Percentiles rank a stretch among this genome's conserved stretches.
These are phyloP conservation scores for Euphorbia lathyris DNA, from an alignment of 345 rosid genomes.

Conservation along the genomic window DNA sequence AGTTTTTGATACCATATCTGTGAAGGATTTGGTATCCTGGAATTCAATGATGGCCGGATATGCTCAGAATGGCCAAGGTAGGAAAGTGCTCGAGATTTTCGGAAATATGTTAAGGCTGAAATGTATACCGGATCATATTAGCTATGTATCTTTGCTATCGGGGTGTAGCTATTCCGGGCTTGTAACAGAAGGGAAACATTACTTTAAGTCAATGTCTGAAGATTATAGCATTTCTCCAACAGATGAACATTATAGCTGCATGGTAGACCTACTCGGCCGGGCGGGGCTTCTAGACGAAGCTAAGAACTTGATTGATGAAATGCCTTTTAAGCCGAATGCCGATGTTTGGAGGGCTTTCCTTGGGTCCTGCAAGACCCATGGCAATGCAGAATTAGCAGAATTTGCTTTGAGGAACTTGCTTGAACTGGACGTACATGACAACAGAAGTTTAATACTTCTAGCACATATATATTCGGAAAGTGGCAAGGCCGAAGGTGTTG, in stretches of 20 bases:
- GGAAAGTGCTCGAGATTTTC: conserved; percentile 19
- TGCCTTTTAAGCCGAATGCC: conserved; percentile 25
- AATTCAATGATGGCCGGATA: conserved; percentile 27
- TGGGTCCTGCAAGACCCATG: conserved; percentile 22
- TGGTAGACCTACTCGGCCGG: conserved; percentile 33
- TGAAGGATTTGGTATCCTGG: conserved; percentile 27
- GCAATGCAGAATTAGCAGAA: conserved; percentile 24
- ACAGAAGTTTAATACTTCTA: conserved; percentile 19
- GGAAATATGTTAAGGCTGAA: conserved; percentile 16
- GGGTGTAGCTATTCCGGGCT: conserved; percentile 33
- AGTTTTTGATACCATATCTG: conserved; percentile 17
- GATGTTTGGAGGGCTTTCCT: conserved; percentile 27
- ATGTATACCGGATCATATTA: conserved; percentile 18
- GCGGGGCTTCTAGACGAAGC: conserved; percentile 27
- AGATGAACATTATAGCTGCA: conserved; percentile 21
- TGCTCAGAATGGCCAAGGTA: conserved; percentile 26
- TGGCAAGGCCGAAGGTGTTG: conserved; percentile 34
- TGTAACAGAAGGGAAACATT: conserved; percentile 24
- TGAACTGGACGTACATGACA: conserved; percentile 13
- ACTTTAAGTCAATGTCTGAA: conserved; percentile 20
- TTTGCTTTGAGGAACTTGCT: conserved; percentile 16
- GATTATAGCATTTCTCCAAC: conserved; percentile 20
- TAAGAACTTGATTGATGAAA: conserved; percentile 18
- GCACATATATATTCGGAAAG: conserved; percentile 20
- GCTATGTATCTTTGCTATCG: conserved; percentile 22